Percentiles rank a stretch among this genome's conserved stretches.
These are phyloP conservation scores for Colletotrichum simmondsii DNA, from an alignment of 2,329 filamentous ascomycete species.

Conservation along the genomic window DNA sequence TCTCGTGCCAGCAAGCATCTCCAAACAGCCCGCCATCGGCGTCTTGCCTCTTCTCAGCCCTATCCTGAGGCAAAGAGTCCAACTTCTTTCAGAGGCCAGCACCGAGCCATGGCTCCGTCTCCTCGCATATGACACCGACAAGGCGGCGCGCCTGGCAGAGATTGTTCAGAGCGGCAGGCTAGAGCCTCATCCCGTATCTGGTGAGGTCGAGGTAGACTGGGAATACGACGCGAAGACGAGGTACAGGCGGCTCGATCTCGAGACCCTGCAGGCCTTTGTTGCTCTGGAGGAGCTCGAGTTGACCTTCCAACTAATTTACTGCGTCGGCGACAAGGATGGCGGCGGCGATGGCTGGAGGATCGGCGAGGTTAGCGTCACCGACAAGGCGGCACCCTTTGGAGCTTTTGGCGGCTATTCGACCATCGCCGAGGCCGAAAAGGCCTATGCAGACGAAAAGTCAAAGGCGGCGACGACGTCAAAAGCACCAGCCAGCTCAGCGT, in stretches of 20 bases:
- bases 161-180: slow-evolving; percentile 71
- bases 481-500: slow-evolving; percentile 30
- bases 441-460: slow-evolving; percentile 52
- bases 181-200: slow-evolving; percentile 84
- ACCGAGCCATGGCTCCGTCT: slow-evolving; percentile 79
- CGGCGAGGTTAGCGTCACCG: slow-evolving; percentile 73
- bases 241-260: slow-evolving; percentile 77
- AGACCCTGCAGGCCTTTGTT: slow-evolving; percentile 78
- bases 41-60: slow-evolving; percentile 72
- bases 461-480: slow-evolving; percentile 30
- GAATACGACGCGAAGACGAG: slow-evolving; percentile 70
- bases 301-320: slow-evolving; percentile 76
- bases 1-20: slow-evolving; percentile 68
- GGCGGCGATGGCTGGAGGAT: slow-evolving; percentile 76
- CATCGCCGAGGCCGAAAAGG: slow-evolving; percentile 71
- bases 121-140: slow-evolving; percentile 73
- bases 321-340: slow-evolving; percentile 71
- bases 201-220: slow-evolving; percentile 81
- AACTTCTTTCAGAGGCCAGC: slow-evolving; percentile 69
- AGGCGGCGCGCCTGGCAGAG: slow-evolving; percentile 67
- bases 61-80: slow-evolving; percentile 73
- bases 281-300: slow-evolving; percentile 71
- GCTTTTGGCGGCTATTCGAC: slow-evolving; percentile 61
- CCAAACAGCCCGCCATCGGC: slow-evolving; percentile 65
- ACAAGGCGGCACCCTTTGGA: slow-evolving; percentile 67